Base-by-base conservation (phyloP, 2,329 filamentous ascomycete genomes). In the Aspergillus texensis region DNA sequence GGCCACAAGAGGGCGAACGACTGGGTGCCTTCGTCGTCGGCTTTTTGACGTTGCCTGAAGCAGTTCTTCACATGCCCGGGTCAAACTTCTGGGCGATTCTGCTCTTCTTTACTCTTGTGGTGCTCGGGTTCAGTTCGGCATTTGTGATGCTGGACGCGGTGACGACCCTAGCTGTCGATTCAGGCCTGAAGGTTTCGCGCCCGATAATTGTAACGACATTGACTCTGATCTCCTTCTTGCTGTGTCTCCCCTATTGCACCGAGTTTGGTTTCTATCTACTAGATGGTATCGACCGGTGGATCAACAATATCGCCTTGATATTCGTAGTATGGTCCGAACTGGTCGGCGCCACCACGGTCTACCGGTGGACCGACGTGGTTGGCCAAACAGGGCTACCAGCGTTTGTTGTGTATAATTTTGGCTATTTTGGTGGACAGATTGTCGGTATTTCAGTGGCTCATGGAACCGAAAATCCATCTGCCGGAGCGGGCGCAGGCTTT, bases 61-160 rank as follows among this genome's bases (percentile, higher is more conserved):
- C 85, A 3, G 82, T 88, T 1, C 73, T 83, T 0, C 80, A 86
- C 62, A 86, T 88, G 82, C 85, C 85, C 0, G 85, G 80, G 0
- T 77, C 85, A 2, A 86, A 86, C 48, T 86, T 85, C 65, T 88
- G 85, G 85, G 84, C 85, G 0, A 76, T 87, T n/a, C 74, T 84
- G 0, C 74, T 87, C 1, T 88, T 88, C 71, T 85, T 88, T 63
- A 87, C 85, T 0, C 78, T 88, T 8, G 82, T 87, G 63, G 82
- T 87, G 0, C 80, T 88, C 0, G 85, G 86, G 0, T 86, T 86
- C 68, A 85, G 82, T 62, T 87, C 85, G 0, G 84, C 85, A 0
- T 87, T 87, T 63, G 85, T 84, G 55, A 86, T 88, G 84, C 74
- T 88, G 6, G 86, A 88, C 67, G 85, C 83, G 5, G 78, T 84